Evolutionary conservation across 148 eudicot genomes (phyloP), one percentile per base, ranked within the genome.

Genomic region (Rhododendron molle): DNA sequence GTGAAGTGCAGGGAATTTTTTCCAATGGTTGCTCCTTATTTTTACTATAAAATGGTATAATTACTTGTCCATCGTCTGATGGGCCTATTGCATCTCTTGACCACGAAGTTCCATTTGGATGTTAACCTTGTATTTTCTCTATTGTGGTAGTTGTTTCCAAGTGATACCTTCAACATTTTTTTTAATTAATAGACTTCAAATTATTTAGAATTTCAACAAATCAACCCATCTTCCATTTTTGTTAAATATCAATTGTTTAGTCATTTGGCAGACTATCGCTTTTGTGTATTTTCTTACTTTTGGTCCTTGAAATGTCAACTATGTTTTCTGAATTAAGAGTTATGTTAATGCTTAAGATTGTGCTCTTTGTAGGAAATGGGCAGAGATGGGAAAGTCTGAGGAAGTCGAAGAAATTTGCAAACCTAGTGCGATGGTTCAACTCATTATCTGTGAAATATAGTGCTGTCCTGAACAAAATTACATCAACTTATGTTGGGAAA

Each of bases 371-470:
- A 95, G 99, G 91, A 73, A 89, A 92, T 91, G 98, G 98, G 80
- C 81, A 62, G 82, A 92, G 99, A 88, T 97, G 99, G 99, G 98
- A 95, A 88, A 95, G 98, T 85, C 90, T 95, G 91, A 91, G 91
- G 85, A 94, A 94, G 83, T 95, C 98, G 73, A 97, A 93, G 90
- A 97, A 97, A 86, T 97, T 90, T 87, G 96, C 85, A 81, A 94
- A 97, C 84, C 88, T 97, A 78, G 93, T 90, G 26, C 90, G 98
- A 32, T 95, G 98, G 98, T 97, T 92, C 86, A 94, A 93, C 83
- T 91, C 94, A 21, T 86, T 97, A 74, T 88, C 89, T 67, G 81
- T 85, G 36, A 96, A 97, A 84, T 91, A 93, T 87, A 86, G 79
- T 87, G 85, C 90, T 20, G 83, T 74, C 44, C 86, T 95, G 87